These are phyloP conservation scores for Plenodomus lindquistii DNA, from an alignment of 2,329 filamentous ascomycete species.

Conservation along the genomic window DNA sequence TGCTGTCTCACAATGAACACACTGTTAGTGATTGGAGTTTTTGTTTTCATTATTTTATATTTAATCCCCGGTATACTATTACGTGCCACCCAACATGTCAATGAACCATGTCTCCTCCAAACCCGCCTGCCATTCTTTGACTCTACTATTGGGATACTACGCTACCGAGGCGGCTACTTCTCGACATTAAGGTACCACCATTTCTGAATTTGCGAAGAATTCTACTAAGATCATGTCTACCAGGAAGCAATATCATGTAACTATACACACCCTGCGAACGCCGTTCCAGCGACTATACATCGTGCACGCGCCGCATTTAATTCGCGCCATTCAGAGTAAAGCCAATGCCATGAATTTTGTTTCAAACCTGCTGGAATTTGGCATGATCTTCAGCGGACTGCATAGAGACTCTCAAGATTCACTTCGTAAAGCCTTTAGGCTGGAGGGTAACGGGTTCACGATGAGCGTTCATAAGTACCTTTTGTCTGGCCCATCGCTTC, in stretches of 20 bases:
- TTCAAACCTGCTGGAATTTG: conserved; percentile 40
- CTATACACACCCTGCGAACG: conserved; percentile 50
- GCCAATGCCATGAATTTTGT: conserved; percentile 44
- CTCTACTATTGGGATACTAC: conserved; percentile 17
- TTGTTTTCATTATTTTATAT: conserved; percentile 3
- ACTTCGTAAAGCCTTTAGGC: conserved; percentile 25
- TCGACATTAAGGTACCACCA: conserved; percentile 11
- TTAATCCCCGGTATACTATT: conserved; percentile 4
- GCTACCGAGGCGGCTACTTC: conserved; percentile 16
- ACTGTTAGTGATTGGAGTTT: conserved; percentile 1
- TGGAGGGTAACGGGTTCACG: conserved; percentile 45
- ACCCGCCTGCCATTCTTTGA: conserved; percentile 22
- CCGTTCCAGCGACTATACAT: conserved; percentile 51
- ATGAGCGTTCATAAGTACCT: conserved; percentile 44
- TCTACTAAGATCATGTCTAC: not conserved
- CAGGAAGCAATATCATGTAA: conserved; percentile 20
- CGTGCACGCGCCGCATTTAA: conserved; percentile 43
- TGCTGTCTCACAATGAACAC: conserved; percentile 10
- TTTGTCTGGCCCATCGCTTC: conserved; percentile 35
- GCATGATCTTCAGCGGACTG: conserved; percentile 35
- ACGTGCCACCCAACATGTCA: conserved; percentile 15
- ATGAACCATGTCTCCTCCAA: conserved; percentile 17
- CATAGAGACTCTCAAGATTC: conserved; percentile 17
- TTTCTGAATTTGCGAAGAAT: not conserved
- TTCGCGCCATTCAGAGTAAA: conserved; percentile 47